phyloP scores from a whole-genome alignment of 129 eudicot species.

The Glebionis coronaria region DNA sequence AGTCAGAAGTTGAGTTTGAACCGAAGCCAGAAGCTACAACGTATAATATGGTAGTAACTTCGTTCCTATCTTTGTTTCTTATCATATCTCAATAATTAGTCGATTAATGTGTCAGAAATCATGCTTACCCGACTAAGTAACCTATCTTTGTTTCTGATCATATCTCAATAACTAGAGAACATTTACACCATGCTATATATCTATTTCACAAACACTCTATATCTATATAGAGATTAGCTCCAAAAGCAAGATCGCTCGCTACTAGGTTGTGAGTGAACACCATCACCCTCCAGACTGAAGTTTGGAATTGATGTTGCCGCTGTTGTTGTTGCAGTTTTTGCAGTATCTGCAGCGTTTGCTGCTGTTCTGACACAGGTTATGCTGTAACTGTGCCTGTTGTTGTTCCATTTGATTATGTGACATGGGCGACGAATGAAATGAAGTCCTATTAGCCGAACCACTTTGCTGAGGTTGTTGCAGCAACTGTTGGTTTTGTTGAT shows the following conservation, averaged over 20 bases:
- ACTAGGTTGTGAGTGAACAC: too few species aligned
- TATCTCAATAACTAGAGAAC: conserved; percentile 2
- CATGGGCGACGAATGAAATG: conserved; percentile 37
- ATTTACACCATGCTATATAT: conserved; percentile 16
- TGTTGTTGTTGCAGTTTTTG: conserved; percentile 65
- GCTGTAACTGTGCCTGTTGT: conserved; percentile 50
- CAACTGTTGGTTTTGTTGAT: conserved; percentile 28
- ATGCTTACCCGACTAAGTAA: too few species aligned
- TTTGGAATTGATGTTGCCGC: conserved; percentile 27
- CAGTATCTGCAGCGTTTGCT: conserved; percentile 54
- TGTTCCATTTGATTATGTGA: conserved; percentile 64
- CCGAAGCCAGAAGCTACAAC: too few species aligned
- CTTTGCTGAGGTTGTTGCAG: conserved; percentile 46
- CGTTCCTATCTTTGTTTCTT: too few species aligned
- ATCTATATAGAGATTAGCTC: too few species aligned
- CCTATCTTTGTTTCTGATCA: conserved; percentile 7
- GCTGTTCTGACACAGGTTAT: conserved; percentile 57
- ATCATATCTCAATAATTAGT: too few species aligned
- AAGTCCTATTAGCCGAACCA: conserved; percentile 27
- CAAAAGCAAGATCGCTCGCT: too few species aligned
- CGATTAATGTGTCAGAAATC: too few species aligned
- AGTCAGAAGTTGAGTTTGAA: too few species aligned
- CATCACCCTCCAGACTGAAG: too few species aligned
- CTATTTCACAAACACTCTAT: background rate
- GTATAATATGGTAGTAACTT: too few species aligned